phyloP scores from a whole-genome alignment of 2,329 filamentous ascomycete species.

The Aspergillus ibericus region DNA sequence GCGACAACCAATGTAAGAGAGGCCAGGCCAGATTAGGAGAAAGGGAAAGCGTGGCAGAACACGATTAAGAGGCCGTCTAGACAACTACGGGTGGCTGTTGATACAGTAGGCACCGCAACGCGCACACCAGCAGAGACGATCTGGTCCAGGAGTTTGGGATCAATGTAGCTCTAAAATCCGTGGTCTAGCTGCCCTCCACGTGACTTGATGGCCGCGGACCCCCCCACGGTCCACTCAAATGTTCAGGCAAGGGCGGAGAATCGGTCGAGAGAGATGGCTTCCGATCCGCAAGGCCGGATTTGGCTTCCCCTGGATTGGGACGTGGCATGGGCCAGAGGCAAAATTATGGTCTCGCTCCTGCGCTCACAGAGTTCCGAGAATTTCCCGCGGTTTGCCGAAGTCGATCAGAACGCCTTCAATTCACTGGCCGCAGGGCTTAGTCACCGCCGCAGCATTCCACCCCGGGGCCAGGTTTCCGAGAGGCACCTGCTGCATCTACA shows the following conservation, averaged over 20 bases:
- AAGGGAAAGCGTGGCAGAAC: neutral
- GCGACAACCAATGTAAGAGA: constrained; percentile 3
- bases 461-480: neutral
- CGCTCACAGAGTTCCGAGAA: neutral
- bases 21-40: constrained; percentile 1
- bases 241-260: neutral
- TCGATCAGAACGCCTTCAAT: neutral
- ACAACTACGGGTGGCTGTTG: neutral
- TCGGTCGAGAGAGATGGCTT: neutral
- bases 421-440: neutral
- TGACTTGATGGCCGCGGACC: constrained; percentile 15
- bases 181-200: constrained; percentile 23
- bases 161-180: constrained; percentile 24
- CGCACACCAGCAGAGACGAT: constrained; percentile 15
- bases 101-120: constrained; percentile 8
- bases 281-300: no score
- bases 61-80: neutral
- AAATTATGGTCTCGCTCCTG: neutral
- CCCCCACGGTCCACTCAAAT: neutral
- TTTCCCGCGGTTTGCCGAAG: constrained; percentile 1
- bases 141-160: constrained; percentile 20
- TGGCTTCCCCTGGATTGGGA: neutral
- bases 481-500: neutral
- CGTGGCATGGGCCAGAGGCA: neutral
- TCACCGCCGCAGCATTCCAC: neutral